Conservation (phyloP, 371 early-diverging fungal genomes). For the Rhizopus sp. region DNA sequence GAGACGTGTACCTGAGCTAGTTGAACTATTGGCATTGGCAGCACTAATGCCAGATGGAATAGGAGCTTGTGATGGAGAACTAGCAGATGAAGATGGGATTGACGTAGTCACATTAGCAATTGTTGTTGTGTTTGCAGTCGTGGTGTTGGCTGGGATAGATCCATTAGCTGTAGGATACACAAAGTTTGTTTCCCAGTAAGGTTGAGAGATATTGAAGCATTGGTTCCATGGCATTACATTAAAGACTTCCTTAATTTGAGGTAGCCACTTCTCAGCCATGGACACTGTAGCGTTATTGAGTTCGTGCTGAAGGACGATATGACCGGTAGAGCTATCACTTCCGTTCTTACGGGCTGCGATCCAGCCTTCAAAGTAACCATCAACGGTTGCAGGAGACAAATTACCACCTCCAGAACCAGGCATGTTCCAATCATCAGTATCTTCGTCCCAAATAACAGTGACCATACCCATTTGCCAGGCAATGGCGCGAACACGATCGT, state of each 20-base stretch:
- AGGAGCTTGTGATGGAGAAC: background rate
- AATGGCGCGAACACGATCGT: slow-evolving; percentile 56
- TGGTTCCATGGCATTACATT: slow-evolving; percentile 53
- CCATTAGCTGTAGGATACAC: slow-evolving; percentile 33
- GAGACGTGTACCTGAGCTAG: background rate
- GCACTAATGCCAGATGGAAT: background rate
- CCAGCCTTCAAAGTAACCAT: slow-evolving; percentile 47
- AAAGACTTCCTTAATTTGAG: slow-evolving; percentile 39
- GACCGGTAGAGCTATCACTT: slow-evolving; percentile 37
- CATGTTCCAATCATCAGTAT: slow-evolving; percentile 44
- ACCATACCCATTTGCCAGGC: slow-evolving; percentile 56
- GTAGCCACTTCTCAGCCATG: slow-evolving; percentile 50
- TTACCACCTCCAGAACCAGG: slow-evolving; percentile 42
- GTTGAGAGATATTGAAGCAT: slow-evolving; percentile 49
- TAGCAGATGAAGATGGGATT: background rate
- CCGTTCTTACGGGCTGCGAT: slow-evolving; percentile 38
- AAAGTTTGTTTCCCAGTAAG: slow-evolving; percentile 50
- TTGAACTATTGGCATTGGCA: background rate
- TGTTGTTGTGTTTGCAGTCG: slow-evolving; percentile 5
- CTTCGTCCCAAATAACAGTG: slow-evolving; percentile 44
- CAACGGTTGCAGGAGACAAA: slow-evolving; percentile 33
- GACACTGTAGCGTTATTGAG: slow-evolving; percentile 46
- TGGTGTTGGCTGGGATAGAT: slow-evolving; percentile 14
- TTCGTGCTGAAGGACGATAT: slow-evolving; percentile 54
- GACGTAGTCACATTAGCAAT: slow-evolving; percentile 2